phyloP scores from a whole-genome alignment of 768 basidiomycete genomes.

The Dioszegia crocea region DNA sequence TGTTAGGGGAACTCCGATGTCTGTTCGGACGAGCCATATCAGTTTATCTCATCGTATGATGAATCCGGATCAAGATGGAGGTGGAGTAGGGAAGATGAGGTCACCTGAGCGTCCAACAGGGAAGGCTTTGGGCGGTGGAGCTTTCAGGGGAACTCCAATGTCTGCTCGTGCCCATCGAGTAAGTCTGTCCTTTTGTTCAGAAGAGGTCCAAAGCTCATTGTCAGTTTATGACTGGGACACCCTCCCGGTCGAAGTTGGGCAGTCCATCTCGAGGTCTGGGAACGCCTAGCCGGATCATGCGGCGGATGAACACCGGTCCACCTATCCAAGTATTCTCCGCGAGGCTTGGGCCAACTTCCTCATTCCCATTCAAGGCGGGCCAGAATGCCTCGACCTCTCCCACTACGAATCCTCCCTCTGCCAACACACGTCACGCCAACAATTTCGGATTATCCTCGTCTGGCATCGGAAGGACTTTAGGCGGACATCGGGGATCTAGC shows the following conservation, averaged over 20 bases:
- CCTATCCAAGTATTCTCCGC: conserved; percentile 2
- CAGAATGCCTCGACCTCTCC: conserved; percentile 8
- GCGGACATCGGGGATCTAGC: conserved; percentile 20
- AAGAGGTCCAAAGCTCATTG: no score
- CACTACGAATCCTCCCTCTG: conserved; percentile 15
- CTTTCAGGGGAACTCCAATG: not conserved
- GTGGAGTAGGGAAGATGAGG: not conserved
- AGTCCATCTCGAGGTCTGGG: conserved; percentile 22
- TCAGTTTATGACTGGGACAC: no score
- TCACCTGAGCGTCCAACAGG: not conserved
- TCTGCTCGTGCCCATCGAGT: not conserved
- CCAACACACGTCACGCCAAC: conserved; percentile 14
- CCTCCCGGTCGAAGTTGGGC: conserved; percentile 16
- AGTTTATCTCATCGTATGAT: not conserved
- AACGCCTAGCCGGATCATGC: conserved; percentile 4
- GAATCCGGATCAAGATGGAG: not conserved
- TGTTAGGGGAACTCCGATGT: not conserved
- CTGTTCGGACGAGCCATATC: not conserved
- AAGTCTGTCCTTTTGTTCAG: not conserved
- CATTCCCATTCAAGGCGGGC: conserved; percentile 5
- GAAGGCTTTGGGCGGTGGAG: not conserved
- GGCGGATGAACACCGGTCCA: not conserved
- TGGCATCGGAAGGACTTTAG: not conserved
- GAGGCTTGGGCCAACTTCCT: not conserved
- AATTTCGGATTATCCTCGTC: not conserved